Conservation (phyloP, 2,329 filamentous ascomycete species). For the Aspergillus puulaauensis region DNA sequence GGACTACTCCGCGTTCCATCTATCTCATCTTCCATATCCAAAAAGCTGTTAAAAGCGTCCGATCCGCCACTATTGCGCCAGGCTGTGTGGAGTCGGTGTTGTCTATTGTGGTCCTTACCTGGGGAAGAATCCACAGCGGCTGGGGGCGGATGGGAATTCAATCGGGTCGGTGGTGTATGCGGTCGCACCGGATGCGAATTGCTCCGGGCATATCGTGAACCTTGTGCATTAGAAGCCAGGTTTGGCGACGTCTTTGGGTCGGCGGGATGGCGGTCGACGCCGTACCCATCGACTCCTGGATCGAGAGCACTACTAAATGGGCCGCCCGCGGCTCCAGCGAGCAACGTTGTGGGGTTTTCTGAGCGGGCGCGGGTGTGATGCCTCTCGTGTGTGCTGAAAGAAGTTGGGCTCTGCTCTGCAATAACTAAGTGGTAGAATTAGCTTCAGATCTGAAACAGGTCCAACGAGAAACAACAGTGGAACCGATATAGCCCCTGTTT, state of each 20-base stretch:
- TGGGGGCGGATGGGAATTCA: slow-evolving; percentile 34
- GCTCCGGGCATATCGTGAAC: slow-evolving; percentile 48
- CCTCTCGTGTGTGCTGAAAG: slow-evolving; percentile 53
- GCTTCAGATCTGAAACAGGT: slow-evolving; percentile 7
- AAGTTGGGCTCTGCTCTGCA: slow-evolving; percentile 38
- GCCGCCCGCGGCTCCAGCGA: slow-evolving; percentile 48
- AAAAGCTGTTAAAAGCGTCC: slow-evolving; percentile 43
- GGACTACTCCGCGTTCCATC: slow-evolving; percentile 30
- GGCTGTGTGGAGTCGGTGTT: slow-evolving; percentile 34
- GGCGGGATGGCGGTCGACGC: slow-evolving; percentile 30
- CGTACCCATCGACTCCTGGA: slow-evolving; percentile 37
- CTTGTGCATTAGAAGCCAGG: slow-evolving; percentile 30
- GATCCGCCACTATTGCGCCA: slow-evolving; percentile 42
- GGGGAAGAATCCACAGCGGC: slow-evolving; percentile 31
- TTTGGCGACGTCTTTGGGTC: slow-evolving; percentile 36
- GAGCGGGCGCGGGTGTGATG: slow-evolving; percentile 70
- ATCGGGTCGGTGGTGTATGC: slow-evolving; percentile 43
- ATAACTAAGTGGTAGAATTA: slow-evolving; percentile 14
- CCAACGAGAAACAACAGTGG: slow-evolving; percentile 2
- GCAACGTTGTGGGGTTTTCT: slow-evolving; percentile 59
- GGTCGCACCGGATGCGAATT: slow-evolving; percentile 50
- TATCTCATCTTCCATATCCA: slow-evolving; percentile 45
- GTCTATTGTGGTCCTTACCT: slow-evolving; percentile 29
- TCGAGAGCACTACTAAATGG: slow-evolving; percentile 32
- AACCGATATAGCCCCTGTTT: slow-evolving; percentile 4